Evolutionary conservation across 352 stramenopile species (phyloP), one percentile per base, ranked within the genome.

Genomic region (Phytopythium chamaehyphon): DNA sequence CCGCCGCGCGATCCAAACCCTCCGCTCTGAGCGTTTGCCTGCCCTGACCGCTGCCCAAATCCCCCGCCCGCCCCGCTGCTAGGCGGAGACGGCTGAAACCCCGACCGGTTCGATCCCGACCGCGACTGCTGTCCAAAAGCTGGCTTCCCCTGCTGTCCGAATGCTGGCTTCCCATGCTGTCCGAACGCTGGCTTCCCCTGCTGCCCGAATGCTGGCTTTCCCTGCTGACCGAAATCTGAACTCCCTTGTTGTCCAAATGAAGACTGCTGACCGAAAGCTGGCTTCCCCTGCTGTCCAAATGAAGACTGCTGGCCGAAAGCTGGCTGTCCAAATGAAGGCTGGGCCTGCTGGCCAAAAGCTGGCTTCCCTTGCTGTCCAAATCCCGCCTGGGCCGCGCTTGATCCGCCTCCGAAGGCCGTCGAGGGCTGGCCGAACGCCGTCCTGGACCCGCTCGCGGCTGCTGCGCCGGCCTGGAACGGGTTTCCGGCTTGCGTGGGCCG

Each of bases 381-480:
- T 2, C 15, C 44, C n/a, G 44, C 3, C 3, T 28, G 10, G 10
- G 26, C 23, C 10, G 40, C 19, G 42, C 22, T 35, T 18, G 43
- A 38, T 3, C 23, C 24, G 1, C 16, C 52, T 3, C 57, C 49
- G 33, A 71, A 68, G 26, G 59, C 57, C 9, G 65, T 11, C 0
- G 45, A 39, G 7, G 45, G 45, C 28, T 28, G 5, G n/a, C 45
- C 45, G 18, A 51, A 33, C 28, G 28, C 28, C 28, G 28, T 33
- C 28, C 9, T 33, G 28, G 28, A 9, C 28, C 28, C 28, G 28
- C 28, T 50, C 7, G 53, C 36, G 28, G 28, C 28, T 10, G 28
- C 28, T 9, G 28, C 28, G 28, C 28, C 28, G 28, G 52, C 19
- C 47, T 73, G 64, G 39, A 81, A 81, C 8, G 59, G 55, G 18